Evolutionary conservation across 192 early-diverging fungal species (phyloP).

Genomic region (Backusella westeae): DNA sequence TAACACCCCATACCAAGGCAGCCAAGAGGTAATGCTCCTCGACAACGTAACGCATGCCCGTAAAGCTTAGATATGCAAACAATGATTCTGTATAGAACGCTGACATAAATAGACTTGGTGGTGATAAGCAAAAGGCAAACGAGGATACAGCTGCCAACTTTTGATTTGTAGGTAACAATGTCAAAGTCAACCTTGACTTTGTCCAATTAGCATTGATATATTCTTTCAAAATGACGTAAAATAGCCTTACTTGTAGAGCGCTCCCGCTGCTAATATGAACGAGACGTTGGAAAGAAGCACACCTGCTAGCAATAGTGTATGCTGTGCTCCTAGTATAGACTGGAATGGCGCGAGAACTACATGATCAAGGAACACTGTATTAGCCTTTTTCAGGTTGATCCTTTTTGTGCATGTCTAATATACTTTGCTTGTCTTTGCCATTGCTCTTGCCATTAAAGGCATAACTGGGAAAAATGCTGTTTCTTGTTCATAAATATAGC

Average conservation of each 20-base stretch:
- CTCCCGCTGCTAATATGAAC: conserved; percentile 71
- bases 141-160: conserved; percentile 63
- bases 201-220: neutral
- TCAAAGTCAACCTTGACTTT: conserved; percentile 14
- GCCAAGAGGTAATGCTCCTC: conserved; percentile 52
- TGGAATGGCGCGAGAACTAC: conserved; percentile 55
- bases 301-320: conserved; percentile 57
- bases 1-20: conserved; percentile 60
- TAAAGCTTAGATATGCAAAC: conserved; percentile 78
- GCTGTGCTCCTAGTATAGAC: conserved; percentile 32
- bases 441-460: conserved; percentile 59
- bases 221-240: no score
- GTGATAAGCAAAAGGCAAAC: conserved; percentile 71
- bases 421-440: conserved; percentile 45
- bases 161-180: conserved; percentile 30
- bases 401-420: neutral
- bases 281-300: conserved; percentile 71
- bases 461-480: conserved; percentile 87
- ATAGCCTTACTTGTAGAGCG: conserved; percentile 63
- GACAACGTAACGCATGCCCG: conserved; percentile 63
- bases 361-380: neutral
- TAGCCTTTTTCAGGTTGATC: neutral
- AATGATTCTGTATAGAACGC: conserved; percentile 85
- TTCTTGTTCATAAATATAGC: conserved; percentile 86
- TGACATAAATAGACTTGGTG: conserved; percentile 85